Percentiles rank a stretch among this genome's conserved stretches.
Evolutionary conservation across 306 rosid species (phyloP).

Genomic region (Glycyrrhiza uralensis): DNA sequence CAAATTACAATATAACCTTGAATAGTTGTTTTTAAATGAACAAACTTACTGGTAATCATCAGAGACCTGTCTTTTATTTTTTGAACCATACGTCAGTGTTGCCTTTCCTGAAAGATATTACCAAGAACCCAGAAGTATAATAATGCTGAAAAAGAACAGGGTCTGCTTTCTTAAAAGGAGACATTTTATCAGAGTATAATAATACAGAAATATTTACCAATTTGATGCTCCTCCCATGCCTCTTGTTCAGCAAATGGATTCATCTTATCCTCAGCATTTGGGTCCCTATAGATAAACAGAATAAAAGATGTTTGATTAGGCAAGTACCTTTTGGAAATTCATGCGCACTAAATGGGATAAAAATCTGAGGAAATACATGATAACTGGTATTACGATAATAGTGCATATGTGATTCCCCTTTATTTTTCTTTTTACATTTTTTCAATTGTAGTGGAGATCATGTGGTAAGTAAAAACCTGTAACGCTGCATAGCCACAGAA

Average conservation of each 20-base stretch:
- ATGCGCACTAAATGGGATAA: background rate
- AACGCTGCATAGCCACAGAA: slow-evolving; percentile 56
- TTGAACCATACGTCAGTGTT: slow-evolving; percentile 71
- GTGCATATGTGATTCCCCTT: background rate
- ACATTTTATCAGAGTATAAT: background rate
- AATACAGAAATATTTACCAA: slow-evolving; percentile 41
- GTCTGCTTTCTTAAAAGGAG: background rate
- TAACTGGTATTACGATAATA: background rate
- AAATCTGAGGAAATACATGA: slow-evolving; percentile 13
- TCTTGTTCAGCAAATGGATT: slow-evolving; percentile 92
- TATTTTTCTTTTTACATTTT: background rate
- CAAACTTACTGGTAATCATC: slow-evolving; percentile 87
- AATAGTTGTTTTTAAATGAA: background rate
- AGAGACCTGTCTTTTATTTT: slow-evolving; percentile 69
- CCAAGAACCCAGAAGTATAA: slow-evolving; percentile 20
- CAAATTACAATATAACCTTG: background rate
- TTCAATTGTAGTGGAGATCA: slow-evolving; percentile 3
- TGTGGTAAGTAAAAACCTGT: slow-evolving; percentile 24
- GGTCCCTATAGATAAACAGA: slow-evolving; percentile 46
- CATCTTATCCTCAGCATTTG: slow-evolving; percentile 78
- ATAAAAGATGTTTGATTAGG: slow-evolving; percentile 3
- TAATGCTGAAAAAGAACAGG: background rate
- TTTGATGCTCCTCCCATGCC: slow-evolving; percentile 99
- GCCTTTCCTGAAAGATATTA: slow-evolving; percentile 69
- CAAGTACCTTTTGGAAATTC: slow-evolving; percentile 9